Conservation (phyloP, 2,329 filamentous ascomycete species). For the Clonostachys rosea region DNA sequence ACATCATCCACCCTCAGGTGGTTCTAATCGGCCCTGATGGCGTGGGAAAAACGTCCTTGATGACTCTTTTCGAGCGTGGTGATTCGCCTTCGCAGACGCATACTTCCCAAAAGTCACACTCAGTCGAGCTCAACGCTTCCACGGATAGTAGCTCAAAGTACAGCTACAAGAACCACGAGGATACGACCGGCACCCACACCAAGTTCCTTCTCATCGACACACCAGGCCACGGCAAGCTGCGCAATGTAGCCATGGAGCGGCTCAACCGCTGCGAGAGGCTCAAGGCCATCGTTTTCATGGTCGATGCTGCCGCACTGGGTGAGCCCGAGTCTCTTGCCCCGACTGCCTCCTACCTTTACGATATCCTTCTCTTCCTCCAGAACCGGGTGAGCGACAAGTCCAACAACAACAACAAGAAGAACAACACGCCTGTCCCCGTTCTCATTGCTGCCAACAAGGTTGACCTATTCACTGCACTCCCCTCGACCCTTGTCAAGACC, state of each 20-base stretch:
- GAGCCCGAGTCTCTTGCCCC: constrained; percentile 60
- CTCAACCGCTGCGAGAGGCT: constrained; percentile 44
- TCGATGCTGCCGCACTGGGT: constrained; percentile 73
- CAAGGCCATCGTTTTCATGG: constrained; percentile 75
- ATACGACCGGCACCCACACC: constrained; percentile 50
- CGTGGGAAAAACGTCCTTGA: constrained; percentile 81
- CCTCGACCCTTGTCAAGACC: constrained; percentile 68
- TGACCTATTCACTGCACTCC: constrained; percentile 90
- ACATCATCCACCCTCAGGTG: constrained; percentile 68
- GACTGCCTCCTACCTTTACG: constrained; percentile 81
- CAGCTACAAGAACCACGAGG: constrained; percentile 53
- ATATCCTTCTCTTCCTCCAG: constrained; percentile 80
- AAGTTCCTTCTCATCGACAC: constrained; percentile 82
- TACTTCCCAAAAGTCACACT: constrained; percentile 45
- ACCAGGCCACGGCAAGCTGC: constrained; percentile 92
- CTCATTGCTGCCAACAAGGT: constrained; percentile 92
- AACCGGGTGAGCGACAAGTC: constrained; percentile 48
- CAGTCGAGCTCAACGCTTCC: constrained; percentile 51
- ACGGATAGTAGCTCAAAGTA: constrained; percentile 33
- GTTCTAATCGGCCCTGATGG: constrained; percentile 77
- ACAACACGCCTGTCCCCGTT: constrained; percentile 58
- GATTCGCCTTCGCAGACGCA: constrained; percentile 40
- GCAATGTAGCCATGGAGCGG: constrained; percentile 58
- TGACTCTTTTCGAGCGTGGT: constrained; percentile 67
- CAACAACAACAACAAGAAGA: not conserved